Base-by-base conservation (phyloP, 257 asterid genomes). In the Solanum tarapatanum region DNA sequence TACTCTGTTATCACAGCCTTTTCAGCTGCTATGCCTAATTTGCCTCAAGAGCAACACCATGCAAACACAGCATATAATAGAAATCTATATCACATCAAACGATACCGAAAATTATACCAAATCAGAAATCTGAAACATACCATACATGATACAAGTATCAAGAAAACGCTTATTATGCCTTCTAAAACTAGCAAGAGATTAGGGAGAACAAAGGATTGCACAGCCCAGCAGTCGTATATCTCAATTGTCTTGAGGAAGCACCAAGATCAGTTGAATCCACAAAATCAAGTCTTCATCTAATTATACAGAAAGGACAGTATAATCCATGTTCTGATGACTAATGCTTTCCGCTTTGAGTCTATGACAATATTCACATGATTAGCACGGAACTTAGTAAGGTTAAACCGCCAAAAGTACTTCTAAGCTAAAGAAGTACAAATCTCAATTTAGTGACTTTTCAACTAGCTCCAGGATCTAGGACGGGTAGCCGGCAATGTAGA, bases 401-500 rank as follows among this genome's bases (percentile, higher is more conserved):
- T 82, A 82, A 33, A 82, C 43, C 0, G 26, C 43, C 85, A 28
- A 41, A 79, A 26, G 84, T 6, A 77, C 84, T n/a, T 39, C 36
- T 77, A 77, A 77, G 64, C 58, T 13, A 45, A 45, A 80, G 84
- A 80, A 80, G 6, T 45, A 45, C 68, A 45, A 80, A 80, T 16
- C 5, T 45, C 5, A 45, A 26, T 16, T 82, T 30, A 82, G 28
- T 5, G 11, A 80, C 68, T 21, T 70, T 58, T 93, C 95, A 95
- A 87, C 87, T 91, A 11, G 97, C 88, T 2, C 99, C 99, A 0
- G 97, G 95, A 92, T 97, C 99, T 17, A 97, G 99, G 30, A 95
- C 99, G 6, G 99, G 99, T 88, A 97, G 92, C 92, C 96, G 87
- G 86, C 98, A 97, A 88, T 97, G 97, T 87, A 95, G 88, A 82